These are phyloP conservation scores for Mycena capillaripes DNA, from an alignment of 768 basidiomycete species.

Conservation along the genomic window DNA sequence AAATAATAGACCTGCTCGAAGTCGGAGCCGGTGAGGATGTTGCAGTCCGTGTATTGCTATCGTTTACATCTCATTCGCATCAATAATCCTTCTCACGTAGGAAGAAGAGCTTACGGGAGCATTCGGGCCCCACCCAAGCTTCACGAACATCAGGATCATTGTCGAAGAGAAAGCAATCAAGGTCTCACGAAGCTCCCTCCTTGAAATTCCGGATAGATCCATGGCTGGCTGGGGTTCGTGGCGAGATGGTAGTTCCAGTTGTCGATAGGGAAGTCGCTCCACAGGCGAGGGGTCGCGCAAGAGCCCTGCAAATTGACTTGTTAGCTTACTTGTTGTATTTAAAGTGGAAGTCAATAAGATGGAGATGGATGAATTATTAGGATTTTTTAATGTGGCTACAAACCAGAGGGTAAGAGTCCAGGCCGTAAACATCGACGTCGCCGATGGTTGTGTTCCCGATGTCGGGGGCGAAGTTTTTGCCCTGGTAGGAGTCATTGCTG, in stretches of 20 bases:
- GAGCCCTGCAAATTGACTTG: conserved; percentile 14
- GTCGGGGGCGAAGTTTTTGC: conserved; percentile 26
- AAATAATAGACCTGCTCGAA: conserved; percentile 31
- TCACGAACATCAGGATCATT: neutral
- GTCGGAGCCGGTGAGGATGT: conserved; percentile 27
- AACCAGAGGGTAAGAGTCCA: conserved; percentile 29
- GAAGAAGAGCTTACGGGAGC: conserved; percentile 22
- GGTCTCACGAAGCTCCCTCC: conserved; percentile 29
- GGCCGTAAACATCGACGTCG: conserved; percentile 26
- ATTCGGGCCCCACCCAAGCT: conserved; percentile 32
- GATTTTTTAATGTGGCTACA: neutral
- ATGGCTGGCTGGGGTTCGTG: conserved; percentile 26
- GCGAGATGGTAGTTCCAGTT: conserved; percentile 32
- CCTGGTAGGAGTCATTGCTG: conserved; percentile 30
- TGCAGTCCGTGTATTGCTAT: conserved; percentile 31
- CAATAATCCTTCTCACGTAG: neutral
- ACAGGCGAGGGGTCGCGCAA: conserved; percentile 29
- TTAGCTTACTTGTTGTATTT: neutral
- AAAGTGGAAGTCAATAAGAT: neutral
- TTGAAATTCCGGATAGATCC: conserved; percentile 24
- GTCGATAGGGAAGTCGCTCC: conserved; percentile 27
- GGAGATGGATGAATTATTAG: neutral
- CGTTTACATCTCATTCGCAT: neutral
- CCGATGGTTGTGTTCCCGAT: conserved; percentile 18
- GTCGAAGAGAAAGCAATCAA: neutral